Conservation (phyloP, 2,329 filamentous ascomycete genomes). For the Fonsecaea multimorphosa region DNA sequence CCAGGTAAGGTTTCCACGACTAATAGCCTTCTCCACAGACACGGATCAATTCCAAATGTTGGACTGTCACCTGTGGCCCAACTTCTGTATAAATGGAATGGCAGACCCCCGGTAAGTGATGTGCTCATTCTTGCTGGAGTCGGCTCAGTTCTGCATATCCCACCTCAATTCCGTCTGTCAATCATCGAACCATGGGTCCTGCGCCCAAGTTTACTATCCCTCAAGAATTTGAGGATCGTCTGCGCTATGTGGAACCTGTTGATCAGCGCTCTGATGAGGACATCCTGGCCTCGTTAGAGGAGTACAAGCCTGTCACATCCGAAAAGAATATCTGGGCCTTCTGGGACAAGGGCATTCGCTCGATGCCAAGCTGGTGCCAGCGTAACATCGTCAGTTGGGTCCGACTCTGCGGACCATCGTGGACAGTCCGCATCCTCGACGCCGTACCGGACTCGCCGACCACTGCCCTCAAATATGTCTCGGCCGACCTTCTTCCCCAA, state of each 20-base stretch:
- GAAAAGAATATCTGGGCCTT: constrained; percentile 65
- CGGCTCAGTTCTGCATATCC: neutral
- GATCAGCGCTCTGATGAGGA: constrained; percentile 32
- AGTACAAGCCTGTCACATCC: constrained; percentile 27
- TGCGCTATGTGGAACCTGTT: constrained; percentile 13
- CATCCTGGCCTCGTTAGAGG: constrained; percentile 26
- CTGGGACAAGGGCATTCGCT: constrained; percentile 59
- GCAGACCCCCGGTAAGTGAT: neutral
- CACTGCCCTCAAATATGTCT: constrained; percentile 58
- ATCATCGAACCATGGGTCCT: constrained; percentile 12
- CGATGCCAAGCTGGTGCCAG: constrained; percentile 59
- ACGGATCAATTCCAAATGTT: neutral
- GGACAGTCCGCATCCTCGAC: constrained; percentile 61
- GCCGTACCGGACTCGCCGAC: constrained; percentile 52
- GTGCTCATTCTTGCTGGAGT: neutral
- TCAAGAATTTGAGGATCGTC: constrained; percentile 24
- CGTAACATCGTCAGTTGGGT: constrained; percentile 63
- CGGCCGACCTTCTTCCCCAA: constrained; percentile 56
- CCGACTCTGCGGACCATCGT: constrained; percentile 58
- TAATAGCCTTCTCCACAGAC: neutral
- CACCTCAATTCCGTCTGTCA: neutral
- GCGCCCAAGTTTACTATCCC: constrained; percentile 32
- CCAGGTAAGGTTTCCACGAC: neutral
- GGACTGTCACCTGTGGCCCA: neutral
- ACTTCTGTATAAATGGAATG: neutral